Base-by-base conservation (phyloP, 2,329 filamentous ascomycete species). In the Penicillium sp. region DNA sequence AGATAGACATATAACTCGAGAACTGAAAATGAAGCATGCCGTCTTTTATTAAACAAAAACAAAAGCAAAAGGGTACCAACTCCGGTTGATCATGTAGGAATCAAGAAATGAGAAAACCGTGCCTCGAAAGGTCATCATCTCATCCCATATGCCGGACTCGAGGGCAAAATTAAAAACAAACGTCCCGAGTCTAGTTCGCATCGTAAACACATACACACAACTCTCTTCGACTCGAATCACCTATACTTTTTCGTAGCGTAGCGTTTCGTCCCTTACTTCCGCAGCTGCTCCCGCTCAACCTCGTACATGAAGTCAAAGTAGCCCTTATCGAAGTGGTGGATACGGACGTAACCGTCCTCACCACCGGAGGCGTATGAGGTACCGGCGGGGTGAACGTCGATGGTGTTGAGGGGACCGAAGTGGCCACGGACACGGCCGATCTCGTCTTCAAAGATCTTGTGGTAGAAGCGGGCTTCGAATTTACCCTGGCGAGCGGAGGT, bases 221-320 rank as follows among this genome's bases (percentile, higher is more conserved):
- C 69, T 65, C 67, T 46, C 19, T 13, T 64, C 69, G 63, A 67
- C 59, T 64, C 52, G 56, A 59, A 61, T 62, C 49, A 56, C 48
- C 65, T 67, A 64, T 60, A 57, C 61, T 58, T 49, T 54, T 65
- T 59, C 55, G 42, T 62, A 42, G 39, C 64, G 62, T 60, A 44
- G 55, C 52, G 27, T 39, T 54, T 57, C 47, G 7, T 43, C 56
- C 26, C 64, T 68, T 68, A 79, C 68, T 74, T 77, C 68, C 79
- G 74, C 70, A 79, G 63, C 71, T 79, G 76, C 82, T 97, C 93
- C 78, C 93, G 85, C 87, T 99, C 95, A 61, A 98, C 95, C 84
- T 99, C 95, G 78, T 96, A 99, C 83, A 90, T 86, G 81, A 99
- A 99, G 79, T 99, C 95, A 77, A 95, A 98, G 84, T 97, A 99